phyloP scores from a whole-genome alignment of 306 rosid species.

The Ormosia semicastrata region DNA sequence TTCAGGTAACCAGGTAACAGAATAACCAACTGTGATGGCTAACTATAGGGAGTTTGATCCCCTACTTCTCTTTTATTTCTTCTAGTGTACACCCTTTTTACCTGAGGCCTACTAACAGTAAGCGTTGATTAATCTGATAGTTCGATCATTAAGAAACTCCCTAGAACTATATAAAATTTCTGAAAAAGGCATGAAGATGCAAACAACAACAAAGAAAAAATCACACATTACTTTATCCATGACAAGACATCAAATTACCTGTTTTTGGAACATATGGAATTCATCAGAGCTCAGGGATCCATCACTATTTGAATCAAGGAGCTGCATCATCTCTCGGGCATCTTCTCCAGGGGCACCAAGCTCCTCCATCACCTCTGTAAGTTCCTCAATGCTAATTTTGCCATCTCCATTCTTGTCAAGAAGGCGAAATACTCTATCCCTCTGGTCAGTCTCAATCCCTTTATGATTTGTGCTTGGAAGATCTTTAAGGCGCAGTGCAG shows the following conservation, averaged over 20 bases:
- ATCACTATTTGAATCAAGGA: conserved; percentile 42
- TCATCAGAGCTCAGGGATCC: conserved; percentile 48
- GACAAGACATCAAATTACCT: conserved; percentile 42
- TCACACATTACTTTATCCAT: not conserved
- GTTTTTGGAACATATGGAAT: conserved; percentile 53
- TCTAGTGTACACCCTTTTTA: no score
- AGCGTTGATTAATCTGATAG: not conserved
- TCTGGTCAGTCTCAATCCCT: conserved; percentile 52
- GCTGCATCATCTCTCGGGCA: conserved; percentile 52
- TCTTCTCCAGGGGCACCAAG: conserved; percentile 95
- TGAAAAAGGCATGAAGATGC: not conserved
- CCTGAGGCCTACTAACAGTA: not conserved
- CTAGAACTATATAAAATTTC: not conserved
- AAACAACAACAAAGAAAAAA: not conserved
- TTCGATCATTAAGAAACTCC: not conserved
- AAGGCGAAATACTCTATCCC: conserved; percentile 73
- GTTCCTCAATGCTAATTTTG: conserved; percentile 87
- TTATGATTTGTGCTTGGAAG: conserved; percentile 52
- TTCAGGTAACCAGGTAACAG: no score
- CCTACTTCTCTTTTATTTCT: no score
- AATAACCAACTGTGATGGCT: no score
- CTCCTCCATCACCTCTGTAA: conserved; percentile 90
- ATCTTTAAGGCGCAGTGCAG: conserved; percentile 86
- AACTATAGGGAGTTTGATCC: no score
- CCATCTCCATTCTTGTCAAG: conserved; percentile 96